Evolutionary conservation across 768 basidiomycete species (phyloP).

Genomic region (Gyrodon lividus): DNA sequence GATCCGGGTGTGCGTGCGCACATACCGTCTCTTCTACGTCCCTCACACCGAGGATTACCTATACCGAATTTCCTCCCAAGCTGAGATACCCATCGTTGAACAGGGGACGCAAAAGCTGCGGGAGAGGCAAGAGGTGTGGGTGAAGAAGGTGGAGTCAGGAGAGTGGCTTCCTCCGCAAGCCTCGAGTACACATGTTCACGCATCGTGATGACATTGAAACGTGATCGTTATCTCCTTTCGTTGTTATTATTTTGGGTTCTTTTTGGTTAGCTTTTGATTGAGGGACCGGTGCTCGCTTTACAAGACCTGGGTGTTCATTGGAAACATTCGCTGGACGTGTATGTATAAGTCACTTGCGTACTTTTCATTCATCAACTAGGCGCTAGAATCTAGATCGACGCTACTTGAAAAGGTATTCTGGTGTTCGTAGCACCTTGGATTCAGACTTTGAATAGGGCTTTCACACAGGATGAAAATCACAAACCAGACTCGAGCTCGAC

Average conservation of each 20-base stretch:
- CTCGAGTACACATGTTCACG: neutral
- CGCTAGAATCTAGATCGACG: no score
- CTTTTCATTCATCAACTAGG: no score
- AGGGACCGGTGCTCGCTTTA: neutral
- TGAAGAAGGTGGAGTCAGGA: slow-evolving; percentile 12
- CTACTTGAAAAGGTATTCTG: no score
- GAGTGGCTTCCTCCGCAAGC: neutral
- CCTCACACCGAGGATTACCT: slow-evolving; percentile 64
- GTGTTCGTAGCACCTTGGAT: no score
- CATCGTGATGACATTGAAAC: no score
- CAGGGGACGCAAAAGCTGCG: slow-evolving; percentile 12
- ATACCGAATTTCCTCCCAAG: slow-evolving; percentile 43
- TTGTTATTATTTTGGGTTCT: neutral
- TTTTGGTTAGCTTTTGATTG: neutral
- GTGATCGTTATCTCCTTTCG: neutral
- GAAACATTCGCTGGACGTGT: no score
- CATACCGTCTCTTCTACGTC: slow-evolving; percentile 81
- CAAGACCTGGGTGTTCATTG: no score
- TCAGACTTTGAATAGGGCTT: no score
- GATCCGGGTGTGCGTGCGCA: slow-evolving; percentile 81
- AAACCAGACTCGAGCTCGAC: no score
- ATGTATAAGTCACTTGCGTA: no score
- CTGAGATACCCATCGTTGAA: slow-evolving; percentile 36
- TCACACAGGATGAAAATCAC: no score
- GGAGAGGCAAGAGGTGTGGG: slow-evolving; percentile 22